Conservation (phyloP, 179 eudicot species). For the Patellifolia procumbens region DNA sequence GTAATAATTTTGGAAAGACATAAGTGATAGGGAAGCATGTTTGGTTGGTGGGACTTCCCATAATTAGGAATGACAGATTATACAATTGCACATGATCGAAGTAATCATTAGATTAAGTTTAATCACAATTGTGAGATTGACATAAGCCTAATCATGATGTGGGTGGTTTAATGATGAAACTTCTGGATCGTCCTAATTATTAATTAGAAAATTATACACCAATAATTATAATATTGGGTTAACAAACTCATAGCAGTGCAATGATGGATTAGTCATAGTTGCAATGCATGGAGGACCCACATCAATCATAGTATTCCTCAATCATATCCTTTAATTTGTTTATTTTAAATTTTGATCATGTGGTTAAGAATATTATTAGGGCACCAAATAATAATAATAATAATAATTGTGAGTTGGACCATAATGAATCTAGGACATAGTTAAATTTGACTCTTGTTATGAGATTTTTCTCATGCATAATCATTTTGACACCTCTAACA, state of each 20-base stretch:
- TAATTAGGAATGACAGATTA: slow-evolving; percentile 36
- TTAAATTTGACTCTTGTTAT: slow-evolving; percentile 21
- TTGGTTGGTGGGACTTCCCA: slow-evolving; percentile 45
- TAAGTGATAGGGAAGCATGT: slow-evolving; percentile 37
- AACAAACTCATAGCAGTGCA: not conserved
- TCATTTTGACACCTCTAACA: not conserved
- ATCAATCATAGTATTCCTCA: slow-evolving; percentile 8
- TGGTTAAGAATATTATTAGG: slow-evolving; percentile 27
- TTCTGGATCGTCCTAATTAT: slow-evolving; percentile 19
- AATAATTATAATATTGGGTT: slow-evolving; percentile 16
- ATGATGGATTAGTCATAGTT: slow-evolving; percentile 32
- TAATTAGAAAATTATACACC: slow-evolving; percentile 5
- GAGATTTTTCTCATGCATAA: not conserved
- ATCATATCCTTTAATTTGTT: slow-evolving; percentile 8
- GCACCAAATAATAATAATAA: too few relatives aligned
- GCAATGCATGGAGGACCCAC: slow-evolving; percentile 29
- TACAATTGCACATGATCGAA: slow-evolving; percentile 34
- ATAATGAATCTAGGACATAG: slow-evolving; percentile 27
- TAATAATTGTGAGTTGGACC: slow-evolving; percentile 22
- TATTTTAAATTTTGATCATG: slow-evolving; percentile 23
- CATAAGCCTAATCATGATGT: slow-evolving; percentile 30
- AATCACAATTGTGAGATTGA: slow-evolving; percentile 28
- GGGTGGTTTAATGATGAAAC: slow-evolving; percentile 11
- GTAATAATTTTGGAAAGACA: slow-evolving; percentile 19
- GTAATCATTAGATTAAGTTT: slow-evolving; percentile 27